phyloP scores from a whole-genome alignment of 371 early-diverging fungal genomes.

The Mucor velutinosus region DNA sequence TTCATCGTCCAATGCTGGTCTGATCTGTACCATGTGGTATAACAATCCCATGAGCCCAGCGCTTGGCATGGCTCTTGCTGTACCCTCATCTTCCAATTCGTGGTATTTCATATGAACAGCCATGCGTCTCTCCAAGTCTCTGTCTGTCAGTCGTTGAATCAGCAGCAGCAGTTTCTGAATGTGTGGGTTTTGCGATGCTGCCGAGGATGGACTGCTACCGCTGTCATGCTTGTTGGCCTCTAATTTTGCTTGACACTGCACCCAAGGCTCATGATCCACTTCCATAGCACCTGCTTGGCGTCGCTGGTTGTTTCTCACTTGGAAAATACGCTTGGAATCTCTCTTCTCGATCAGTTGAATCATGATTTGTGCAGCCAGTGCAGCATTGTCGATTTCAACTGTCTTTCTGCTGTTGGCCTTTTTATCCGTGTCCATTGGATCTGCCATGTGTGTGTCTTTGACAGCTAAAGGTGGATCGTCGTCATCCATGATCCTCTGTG shows the following conservation, averaged over 20 bases:
- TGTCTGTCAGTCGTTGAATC: conserved; percentile 43
- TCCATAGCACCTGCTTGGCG: conserved; percentile 7
- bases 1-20: conserved; percentile 43
- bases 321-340: conserved; percentile 41
- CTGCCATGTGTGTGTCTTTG: neutral
- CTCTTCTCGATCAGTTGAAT: conserved; percentile 43
- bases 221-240: neutral
- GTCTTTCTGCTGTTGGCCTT: conserved; percentile 3
- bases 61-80: conserved; percentile 56
- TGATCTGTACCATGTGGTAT: conserved; percentile 53
- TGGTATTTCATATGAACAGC: conserved; percentile 57
- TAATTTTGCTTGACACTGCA: conserved; percentile 13
- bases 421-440: neutral
- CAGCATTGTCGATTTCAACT: conserved; percentile 26
- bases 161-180: conserved; percentile 39
- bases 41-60: conserved; percentile 52
- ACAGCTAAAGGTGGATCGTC: neutral
- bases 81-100: conserved; percentile 57
- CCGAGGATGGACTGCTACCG: neutral
- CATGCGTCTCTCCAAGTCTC: conserved; percentile 41
- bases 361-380: conserved; percentile 39
- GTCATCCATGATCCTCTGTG: conserved; percentile 29
- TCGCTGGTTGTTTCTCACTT: conserved; percentile 31
- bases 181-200: conserved; percentile 28
- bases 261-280: conserved; percentile 17